Evolutionary conservation across 2,329 filamentous ascomycete genomes (phyloP).

Genomic region (Colletotrichum sp.): DNA sequence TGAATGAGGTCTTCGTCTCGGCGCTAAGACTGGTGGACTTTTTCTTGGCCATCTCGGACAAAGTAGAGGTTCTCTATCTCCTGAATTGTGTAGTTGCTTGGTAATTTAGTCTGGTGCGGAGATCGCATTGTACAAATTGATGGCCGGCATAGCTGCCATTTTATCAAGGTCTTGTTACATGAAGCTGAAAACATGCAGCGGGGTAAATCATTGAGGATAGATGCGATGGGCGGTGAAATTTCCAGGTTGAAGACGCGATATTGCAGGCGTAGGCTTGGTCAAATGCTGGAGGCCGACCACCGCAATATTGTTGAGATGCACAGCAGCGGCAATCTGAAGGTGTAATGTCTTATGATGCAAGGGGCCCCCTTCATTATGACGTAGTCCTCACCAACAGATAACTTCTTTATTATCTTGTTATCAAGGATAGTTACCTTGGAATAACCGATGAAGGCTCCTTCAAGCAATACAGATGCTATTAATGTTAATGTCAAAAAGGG

Average conservation of each 20-base stretch:
- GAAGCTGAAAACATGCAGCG: not conserved
- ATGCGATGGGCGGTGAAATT: not conserved
- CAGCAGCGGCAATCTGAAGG: not conserved
- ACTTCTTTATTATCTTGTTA: accelerated
- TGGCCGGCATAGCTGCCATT: not conserved
- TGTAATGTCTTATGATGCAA: not conserved
- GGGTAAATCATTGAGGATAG: not conserved
- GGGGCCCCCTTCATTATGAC: not conserved
- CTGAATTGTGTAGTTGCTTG: too few species aligned
- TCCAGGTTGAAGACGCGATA: accelerated
- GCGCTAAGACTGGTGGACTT: too few species aligned
- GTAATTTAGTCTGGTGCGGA: not conserved
- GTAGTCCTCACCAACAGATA: not conserved
- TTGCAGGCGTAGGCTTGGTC: not conserved
- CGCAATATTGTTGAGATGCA: not conserved
- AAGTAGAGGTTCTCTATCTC: too few species aligned
- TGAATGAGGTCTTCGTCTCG: too few species aligned
- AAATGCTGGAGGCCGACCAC: not conserved
- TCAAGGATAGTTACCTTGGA: too few species aligned
- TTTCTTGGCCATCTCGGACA: too few species aligned
- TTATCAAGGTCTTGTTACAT: not conserved
- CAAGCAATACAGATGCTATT: too few species aligned
- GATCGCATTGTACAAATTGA: not conserved
- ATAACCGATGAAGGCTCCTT: too few species aligned
- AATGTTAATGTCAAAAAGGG: too few species aligned